Base-by-base conservation (phyloP, 208 protist genomes). In the Trypanosomatidae sp. region DNA sequence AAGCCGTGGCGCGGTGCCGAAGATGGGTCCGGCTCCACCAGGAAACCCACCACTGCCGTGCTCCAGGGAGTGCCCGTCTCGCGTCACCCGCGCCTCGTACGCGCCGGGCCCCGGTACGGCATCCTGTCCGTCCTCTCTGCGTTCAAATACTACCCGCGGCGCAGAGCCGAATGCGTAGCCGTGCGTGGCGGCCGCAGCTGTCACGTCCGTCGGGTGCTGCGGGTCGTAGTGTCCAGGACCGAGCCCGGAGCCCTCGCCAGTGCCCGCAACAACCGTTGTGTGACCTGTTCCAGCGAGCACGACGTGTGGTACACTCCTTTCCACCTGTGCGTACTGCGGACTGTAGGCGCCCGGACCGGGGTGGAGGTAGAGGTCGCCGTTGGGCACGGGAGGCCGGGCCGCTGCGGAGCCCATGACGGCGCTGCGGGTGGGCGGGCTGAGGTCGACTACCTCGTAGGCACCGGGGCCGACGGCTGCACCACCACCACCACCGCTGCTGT, bases 301-400 rank as follows among this genome's bases (percentile, higher is more conserved):
- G 28, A 80, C 75, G 3, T 53, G 69, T 49, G 78, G 78, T 15
- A 13, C 43, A 13, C 25, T 56, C 41, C 17, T 58, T 39, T 82
- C 68, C 3, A 77, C 69, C 33, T 75, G 78, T 8, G 66, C 52
- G 68, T 78, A 82, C 62, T 72, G 68, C 7, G 67, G 72, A 33
- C 71, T 69, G 71, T 87, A 88, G 28, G 74, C 76, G 22, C 79
- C 83, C 0, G 83, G 83, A 3, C 83, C 83, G n/a, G 80, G 83
- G 58, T 33, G 0, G 15, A 41, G 4, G n/a, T 3, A 3, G 43
- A 41, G 12, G 17, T 53, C 2, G 19, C 55, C 47, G 58, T 10
- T 33, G 9, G 3, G 49, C 6, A 22, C 39, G 5, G 36, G 17
- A 5, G 75, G 69, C 30, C 75, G 75, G 0, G 73, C 62, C 41